phyloP scores from a whole-genome alignment of 331 rosid genomes.

The Ulmus americana region DNA sequence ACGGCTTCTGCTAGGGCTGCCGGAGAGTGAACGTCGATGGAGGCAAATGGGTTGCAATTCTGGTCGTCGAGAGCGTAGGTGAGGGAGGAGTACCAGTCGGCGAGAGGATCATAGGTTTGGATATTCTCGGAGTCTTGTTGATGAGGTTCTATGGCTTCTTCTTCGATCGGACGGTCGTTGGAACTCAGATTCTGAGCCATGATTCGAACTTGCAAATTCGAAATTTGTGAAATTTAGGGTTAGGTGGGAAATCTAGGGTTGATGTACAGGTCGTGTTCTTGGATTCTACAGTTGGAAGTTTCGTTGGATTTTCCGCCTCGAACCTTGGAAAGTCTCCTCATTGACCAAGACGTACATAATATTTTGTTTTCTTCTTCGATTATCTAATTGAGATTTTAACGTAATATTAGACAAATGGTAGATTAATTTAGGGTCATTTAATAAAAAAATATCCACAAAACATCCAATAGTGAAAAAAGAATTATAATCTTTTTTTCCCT shows the following conservation, averaged over 20 bases:
- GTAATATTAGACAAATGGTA: no score
- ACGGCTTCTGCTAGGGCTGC: constrained; percentile 9
- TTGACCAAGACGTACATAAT: neutral
- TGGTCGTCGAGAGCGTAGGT: neutral
- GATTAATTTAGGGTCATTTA: no score
- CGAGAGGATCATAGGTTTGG: constrained; percentile 20
- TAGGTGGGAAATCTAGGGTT: neutral
- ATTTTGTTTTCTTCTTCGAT: no score
- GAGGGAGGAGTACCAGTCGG: constrained; percentile 21
- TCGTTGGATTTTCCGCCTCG: neutral
- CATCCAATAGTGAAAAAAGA: no score
- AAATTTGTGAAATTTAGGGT: neutral
- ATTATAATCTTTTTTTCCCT: no score
- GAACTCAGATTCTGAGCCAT: neutral
- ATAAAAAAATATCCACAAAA: no score
- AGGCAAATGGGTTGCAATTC: constrained; percentile 44
- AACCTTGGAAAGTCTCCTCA: neutral
- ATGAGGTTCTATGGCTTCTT: neutral
- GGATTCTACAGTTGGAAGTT: neutral
- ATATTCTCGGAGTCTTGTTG: constrained; percentile 1
- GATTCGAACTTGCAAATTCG: neutral
- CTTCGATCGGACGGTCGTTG: neutral
- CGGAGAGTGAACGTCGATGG: constrained; percentile 13
- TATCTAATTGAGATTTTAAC: no score
- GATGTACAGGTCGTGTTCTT: no score